Evolutionary conservation across 2,329 filamentous ascomycete genomes (phyloP).

Genomic region (Ophiostoma sp.): DNA sequence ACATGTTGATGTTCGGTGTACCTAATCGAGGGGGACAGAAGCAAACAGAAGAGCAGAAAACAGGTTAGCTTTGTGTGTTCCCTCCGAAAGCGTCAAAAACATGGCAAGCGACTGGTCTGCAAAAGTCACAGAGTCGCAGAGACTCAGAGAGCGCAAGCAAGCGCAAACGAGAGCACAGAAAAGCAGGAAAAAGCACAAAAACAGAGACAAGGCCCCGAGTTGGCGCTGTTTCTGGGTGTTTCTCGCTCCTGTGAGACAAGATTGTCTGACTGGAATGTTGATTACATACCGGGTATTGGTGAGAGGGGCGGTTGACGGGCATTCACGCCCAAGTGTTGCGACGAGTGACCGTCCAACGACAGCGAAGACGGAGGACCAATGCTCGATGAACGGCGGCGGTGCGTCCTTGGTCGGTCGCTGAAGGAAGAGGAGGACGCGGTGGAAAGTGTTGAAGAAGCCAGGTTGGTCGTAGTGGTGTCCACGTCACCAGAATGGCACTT

Average conservation of each 20-base stretch:
- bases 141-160: neutral
- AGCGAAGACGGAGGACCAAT: constrained; percentile 34
- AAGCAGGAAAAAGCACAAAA: neutral
- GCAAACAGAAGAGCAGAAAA: neutral
- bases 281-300: constrained; percentile 56
- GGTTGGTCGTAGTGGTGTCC: constrained; percentile 40
- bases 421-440: constrained; percentile 57
- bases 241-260: constrained; percentile 2
- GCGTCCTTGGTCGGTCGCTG: constrained; percentile 51
- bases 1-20: constrained; percentile 67
- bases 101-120: neutral
- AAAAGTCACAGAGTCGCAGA: neutral
- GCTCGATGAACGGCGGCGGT: constrained; percentile 44
- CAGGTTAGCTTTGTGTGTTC: constrained; percentile 3
- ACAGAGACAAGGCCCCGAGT: constrained; percentile 13
- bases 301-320: constrained; percentile 47
- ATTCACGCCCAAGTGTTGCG: constrained; percentile 43
- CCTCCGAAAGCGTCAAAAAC: constrained; percentile 14
- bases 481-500: constrained; percentile 34
- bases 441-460: constrained; percentile 52
- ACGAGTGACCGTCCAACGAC: constrained; percentile 38
- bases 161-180: neutral
- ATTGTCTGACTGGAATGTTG: constrained; percentile 9
- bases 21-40: constrained; percentile 40
- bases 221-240: neutral